phyloP scores from a whole-genome alignment of 371 early-diverging fungal genomes.

The Smittium culicis region DNA sequence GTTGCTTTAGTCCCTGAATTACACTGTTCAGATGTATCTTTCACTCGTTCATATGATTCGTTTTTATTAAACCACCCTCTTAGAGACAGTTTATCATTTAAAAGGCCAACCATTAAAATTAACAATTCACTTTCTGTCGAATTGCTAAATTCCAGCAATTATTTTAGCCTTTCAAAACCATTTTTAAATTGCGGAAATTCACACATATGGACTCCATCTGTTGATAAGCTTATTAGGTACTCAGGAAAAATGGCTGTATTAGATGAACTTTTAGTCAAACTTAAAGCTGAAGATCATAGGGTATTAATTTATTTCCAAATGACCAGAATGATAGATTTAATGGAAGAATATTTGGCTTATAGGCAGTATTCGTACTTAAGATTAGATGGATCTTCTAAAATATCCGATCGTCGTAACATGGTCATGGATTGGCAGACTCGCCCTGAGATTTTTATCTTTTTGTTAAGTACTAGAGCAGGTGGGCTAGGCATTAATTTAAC shows the following conservation, averaged over 20 bases:
- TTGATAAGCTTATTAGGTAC: slow-evolving; percentile 72
- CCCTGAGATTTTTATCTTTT: slow-evolving; percentile 87
- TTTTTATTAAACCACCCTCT: slow-evolving; percentile 37
- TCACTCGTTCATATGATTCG: slow-evolving; percentile 38
- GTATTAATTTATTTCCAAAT: slow-evolving; percentile 98
- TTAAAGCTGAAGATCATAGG: slow-evolving; percentile 86
- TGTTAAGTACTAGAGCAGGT: slow-evolving; percentile 97
- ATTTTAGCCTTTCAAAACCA: slow-evolving; percentile 6
- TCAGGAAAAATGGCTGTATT: slow-evolving; percentile 90
- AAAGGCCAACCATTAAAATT: neutral
- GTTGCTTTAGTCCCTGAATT: slow-evolving; percentile 51
- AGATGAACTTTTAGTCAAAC: slow-evolving; percentile 70
- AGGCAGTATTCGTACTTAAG: slow-evolving; percentile 83
- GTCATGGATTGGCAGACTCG: slow-evolving; percentile 86
- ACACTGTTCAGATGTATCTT: slow-evolving; percentile 50
- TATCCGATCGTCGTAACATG: slow-evolving; percentile 82
- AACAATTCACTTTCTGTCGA: neutral
- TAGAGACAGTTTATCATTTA: slow-evolving; percentile 17
- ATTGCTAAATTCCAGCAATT: neutral
- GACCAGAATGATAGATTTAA: slow-evolving; percentile 95
- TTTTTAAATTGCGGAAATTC: slow-evolving; percentile 27
- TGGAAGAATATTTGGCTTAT: slow-evolving; percentile 87
- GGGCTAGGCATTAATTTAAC: slow-evolving; percentile 99
- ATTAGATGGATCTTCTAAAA: slow-evolving; percentile 89
- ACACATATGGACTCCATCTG: slow-evolving; percentile 40